These are phyloP conservation scores for Amaranthus hypochondriacus DNA, from an alignment of 148 eudicot species.

Conservation along the genomic window DNA sequence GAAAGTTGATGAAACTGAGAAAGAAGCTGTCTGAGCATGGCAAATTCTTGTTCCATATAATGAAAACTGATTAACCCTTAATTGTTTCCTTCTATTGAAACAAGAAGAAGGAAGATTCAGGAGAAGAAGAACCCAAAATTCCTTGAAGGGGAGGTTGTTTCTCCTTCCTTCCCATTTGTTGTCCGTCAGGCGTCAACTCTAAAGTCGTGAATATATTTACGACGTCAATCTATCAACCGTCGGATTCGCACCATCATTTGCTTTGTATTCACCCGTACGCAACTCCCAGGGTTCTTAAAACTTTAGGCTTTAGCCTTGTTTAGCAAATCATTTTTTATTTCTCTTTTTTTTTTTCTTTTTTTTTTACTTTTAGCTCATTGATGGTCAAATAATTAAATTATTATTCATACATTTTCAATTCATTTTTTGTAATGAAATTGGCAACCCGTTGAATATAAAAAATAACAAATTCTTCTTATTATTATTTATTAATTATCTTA, in stretches of 20 bases:
- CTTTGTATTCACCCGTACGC: conserved; percentile 30
- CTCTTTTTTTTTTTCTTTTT: no score
- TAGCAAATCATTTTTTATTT: no score
- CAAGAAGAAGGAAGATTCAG: not conserved
- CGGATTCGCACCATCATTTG: conserved; percentile 8
- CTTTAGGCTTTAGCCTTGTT: no score
- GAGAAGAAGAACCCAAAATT: conserved; percentile 6
- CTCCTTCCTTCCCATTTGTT: not conserved
- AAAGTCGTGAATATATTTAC: not conserved
- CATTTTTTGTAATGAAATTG: no score
- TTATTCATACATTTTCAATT: no score
- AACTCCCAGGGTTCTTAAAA: not conserved
- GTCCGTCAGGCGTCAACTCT: not conserved
- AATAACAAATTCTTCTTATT: no score
- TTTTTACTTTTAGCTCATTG: no score
- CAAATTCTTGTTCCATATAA: conserved; percentile 38
- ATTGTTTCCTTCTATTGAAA: no score
- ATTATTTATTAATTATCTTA: no score
- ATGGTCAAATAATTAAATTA: no score
- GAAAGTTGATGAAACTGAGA: conserved; percentile 55
- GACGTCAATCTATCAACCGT: conserved; percentile 8
- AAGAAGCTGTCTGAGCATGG: conserved; percentile 70
- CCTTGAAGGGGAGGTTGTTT: not conserved
- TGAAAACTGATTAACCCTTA: not conserved
- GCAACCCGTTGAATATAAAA: no score